Evolutionary conservation across 2,329 filamentous ascomycete genomes (phyloP).

Genomic region (Bipolaris zeicola): DNA sequence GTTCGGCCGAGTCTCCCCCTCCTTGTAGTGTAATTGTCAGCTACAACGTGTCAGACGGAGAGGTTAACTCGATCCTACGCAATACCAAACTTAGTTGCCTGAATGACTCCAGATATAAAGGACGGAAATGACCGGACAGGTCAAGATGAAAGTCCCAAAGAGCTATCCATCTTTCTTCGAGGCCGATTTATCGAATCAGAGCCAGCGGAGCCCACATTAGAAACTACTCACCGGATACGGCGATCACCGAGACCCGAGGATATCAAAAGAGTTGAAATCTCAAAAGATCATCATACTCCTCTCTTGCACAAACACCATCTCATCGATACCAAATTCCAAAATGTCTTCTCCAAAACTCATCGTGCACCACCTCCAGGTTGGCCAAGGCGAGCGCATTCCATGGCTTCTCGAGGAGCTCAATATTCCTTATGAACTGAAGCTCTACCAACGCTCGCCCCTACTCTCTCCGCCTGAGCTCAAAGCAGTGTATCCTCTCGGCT

Average conservation of each 20-base stretch:
- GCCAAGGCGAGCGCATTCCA: slow-evolving; percentile 67
- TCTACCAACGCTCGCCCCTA: slow-evolving; percentile 56
- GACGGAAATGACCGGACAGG: not conserved
- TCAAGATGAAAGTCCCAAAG: not conserved
- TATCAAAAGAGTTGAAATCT: not conserved
- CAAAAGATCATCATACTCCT: not conserved
- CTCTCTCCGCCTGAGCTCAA: slow-evolving; percentile 43
- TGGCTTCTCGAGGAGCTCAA: slow-evolving; percentile 70
- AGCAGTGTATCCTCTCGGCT: slow-evolving; percentile 53
- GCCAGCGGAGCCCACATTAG: slow-evolving; percentile 8
- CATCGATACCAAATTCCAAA: not conserved
- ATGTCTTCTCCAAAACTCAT: slow-evolving; percentile 37
- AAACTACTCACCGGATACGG: slow-evolving; percentile 8
- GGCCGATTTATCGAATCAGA: slow-evolving; percentile 6
- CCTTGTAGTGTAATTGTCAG: slow-evolving; percentile 5
- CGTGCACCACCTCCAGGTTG: slow-evolving; percentile 50
- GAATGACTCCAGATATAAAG: not conserved
- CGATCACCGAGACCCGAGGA: slow-evolving; percentile 13
- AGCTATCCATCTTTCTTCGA: not conserved
- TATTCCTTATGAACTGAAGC: slow-evolving; percentile 59
- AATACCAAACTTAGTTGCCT: slow-evolving; percentile 1
- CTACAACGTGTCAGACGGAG: not conserved
- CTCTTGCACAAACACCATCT: not conserved
- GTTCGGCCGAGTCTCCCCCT: slow-evolving; percentile 4
- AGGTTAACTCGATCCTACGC: not conserved